Evolutionary conservation across 352 stramenopile species (phyloP).

Genomic region (Nannochloropsis limnetica): DNA sequence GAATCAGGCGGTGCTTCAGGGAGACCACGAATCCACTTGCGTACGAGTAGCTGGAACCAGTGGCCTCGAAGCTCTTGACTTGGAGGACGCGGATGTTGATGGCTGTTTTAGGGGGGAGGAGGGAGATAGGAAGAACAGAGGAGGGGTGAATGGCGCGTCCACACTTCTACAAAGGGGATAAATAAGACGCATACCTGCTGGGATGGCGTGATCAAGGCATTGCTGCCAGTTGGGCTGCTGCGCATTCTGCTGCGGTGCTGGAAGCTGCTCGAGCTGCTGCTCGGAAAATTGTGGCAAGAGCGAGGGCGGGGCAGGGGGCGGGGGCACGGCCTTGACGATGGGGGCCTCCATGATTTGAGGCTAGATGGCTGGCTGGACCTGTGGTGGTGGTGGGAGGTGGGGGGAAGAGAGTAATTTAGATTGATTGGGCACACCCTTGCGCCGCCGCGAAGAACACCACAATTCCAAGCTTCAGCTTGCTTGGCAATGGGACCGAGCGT

Average conservation of each 20-base stretch:
- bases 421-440: too few species aligned
- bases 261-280: constrained; percentile 9
- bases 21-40: constrained; percentile 82
- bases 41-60: constrained; percentile 69
- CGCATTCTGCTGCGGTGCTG: neutral
- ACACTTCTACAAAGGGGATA: neutral
- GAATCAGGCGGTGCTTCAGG: constrained; percentile 68
- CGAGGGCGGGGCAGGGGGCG: neutral
- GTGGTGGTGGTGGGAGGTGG: neutral
- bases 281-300: neutral
- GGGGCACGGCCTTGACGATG: neutral
- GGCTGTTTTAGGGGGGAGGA: neutral
- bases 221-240: constrained; percentile 28
- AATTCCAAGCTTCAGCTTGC: neutral
- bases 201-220: constrained; percentile 8
- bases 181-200: neutral
- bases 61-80: constrained; percentile 63
- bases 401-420: neutral
- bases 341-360: neutral
- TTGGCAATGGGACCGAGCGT: neutral
- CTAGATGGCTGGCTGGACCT: neutral
- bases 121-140: neutral
- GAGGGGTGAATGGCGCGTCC: neutral
- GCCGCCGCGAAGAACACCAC: too few species aligned
- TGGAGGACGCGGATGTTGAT: constrained; percentile 35